Conservation (phyloP, 257 asterid genomes). For the Leonotis leonurus region DNA sequence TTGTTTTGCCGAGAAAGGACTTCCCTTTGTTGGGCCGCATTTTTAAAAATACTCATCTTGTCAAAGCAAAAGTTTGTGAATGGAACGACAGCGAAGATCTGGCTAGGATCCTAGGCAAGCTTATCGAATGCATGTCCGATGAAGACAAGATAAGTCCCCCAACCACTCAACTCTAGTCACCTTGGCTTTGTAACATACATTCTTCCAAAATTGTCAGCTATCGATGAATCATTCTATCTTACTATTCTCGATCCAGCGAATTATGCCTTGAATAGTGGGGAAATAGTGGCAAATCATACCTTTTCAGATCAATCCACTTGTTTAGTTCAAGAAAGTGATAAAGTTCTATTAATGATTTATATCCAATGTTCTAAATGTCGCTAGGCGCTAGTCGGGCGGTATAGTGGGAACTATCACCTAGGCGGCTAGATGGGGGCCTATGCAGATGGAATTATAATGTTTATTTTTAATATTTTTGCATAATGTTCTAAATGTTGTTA, state of each 20-base stretch:
- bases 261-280: not conserved
- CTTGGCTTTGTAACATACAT: not conserved
- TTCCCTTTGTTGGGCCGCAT: conserved; percentile 46
- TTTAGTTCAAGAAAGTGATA: not conserved
- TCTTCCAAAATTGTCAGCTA: not conserved
- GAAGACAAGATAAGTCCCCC: conserved; percentile 16
- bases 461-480: too few species aligned
- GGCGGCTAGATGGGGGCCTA: too few species aligned
- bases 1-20: conserved; percentile 56
- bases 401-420: too few species aligned
- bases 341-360: not conserved
- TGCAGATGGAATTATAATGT: too few species aligned
- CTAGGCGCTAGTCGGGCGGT: too few species aligned
- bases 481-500: too few species aligned
- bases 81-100: conserved; percentile 70
- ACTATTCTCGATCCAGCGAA: not conserved
- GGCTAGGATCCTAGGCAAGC: conserved; percentile 38
- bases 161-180: not conserved
- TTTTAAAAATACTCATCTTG: conserved; percentile 26
- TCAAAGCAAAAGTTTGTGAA: conserved; percentile 53
- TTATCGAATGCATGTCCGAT: conserved; percentile 24
- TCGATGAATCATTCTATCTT: not conserved
- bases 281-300: not conserved
- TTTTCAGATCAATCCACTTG: not conserved
- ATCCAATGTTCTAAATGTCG: too few species aligned